Evolutionary conservation across 345 rosid species (phyloP).

Genomic region (Corymbia maculata): DNA sequence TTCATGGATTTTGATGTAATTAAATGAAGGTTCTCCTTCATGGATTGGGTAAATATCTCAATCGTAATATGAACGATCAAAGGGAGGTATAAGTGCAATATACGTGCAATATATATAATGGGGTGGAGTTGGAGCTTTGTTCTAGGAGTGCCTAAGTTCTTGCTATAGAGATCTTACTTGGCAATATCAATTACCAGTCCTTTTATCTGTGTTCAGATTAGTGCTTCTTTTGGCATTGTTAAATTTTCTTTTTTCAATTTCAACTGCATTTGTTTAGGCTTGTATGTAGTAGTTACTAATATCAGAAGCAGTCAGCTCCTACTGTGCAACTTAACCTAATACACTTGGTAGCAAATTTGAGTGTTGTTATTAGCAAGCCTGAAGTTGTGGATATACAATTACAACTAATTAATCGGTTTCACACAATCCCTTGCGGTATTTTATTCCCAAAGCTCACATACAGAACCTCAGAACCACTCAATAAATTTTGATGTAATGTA

Average conservation of each 20-base stretch:
- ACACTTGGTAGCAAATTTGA: conserved; percentile 78
- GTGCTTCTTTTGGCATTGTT: too few species aligned
- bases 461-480: neutral
- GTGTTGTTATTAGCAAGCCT: conserved; percentile 76
- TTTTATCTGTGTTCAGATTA: too few species aligned
- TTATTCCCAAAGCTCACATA: neutral
- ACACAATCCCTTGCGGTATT: neutral
- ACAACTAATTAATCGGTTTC: neutral
- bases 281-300: neutral
- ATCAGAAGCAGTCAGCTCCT: conserved; percentile 58
- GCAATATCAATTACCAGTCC: too few species aligned
- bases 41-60: too few species aligned
- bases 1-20: too few species aligned
- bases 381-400: conserved; percentile 66
- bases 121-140: too few species aligned
- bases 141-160: too few species aligned
- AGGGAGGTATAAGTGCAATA: too few species aligned
- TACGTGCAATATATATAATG: conserved; percentile 9
- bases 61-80: too few species aligned
- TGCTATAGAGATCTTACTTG: too few species aligned
- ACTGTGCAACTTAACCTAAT: conserved; percentile 79
- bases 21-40: too few species aligned
- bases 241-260: neutral
- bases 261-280: neutral
- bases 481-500: neutral